These are phyloP conservation scores for Lactifluus echinatus DNA, from an alignment of 768 basidiomycete genomes.

Conservation along the genomic window DNA sequence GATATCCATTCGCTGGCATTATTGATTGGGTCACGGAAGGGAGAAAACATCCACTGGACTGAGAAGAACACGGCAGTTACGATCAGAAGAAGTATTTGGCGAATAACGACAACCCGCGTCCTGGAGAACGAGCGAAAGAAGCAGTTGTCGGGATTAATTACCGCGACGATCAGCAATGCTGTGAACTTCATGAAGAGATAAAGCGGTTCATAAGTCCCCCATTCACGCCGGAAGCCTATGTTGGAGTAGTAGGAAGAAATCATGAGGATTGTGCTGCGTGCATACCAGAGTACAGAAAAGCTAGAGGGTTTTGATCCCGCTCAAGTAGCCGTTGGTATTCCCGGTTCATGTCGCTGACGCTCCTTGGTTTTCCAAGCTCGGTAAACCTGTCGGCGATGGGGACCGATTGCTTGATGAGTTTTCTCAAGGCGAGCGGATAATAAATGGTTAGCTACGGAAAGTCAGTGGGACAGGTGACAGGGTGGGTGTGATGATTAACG, in stretches of 20 bases:
- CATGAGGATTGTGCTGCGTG: background rate
- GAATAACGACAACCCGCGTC: constrained; percentile 43
- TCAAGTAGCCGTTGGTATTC: constrained; percentile 62
- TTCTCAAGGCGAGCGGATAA: constrained; percentile 58
- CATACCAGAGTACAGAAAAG: constrained; percentile 62
- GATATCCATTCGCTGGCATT: constrained; percentile 74
- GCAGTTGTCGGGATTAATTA: constrained; percentile 67
- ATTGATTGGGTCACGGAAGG: constrained; percentile 61
- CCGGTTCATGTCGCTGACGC: constrained; percentile 46
- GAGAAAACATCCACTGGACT: constrained; percentile 49
- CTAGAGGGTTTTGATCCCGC: constrained; percentile 58
- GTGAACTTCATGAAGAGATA: constrained; percentile 66
- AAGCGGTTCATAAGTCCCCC: constrained; percentile 57
- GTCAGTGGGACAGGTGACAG: background rate
- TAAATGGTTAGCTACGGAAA: constrained; percentile 49
- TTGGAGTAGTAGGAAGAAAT: background rate
- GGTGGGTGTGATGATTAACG: constrained; percentile 23
- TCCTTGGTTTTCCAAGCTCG: constrained; percentile 59
- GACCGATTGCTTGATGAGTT: constrained; percentile 45
- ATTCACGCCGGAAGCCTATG: constrained; percentile 58
- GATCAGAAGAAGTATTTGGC: constrained; percentile 52
- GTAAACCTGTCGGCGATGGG: constrained; percentile 61
- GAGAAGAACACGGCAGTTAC: constrained; percentile 53
- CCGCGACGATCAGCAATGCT: constrained; percentile 53
- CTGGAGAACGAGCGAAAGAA: constrained; percentile 49